These are phyloP conservation scores for Phytophthora pluvialis DNA, from an alignment of 352 stramenopile species.

Conservation along the genomic window DNA sequence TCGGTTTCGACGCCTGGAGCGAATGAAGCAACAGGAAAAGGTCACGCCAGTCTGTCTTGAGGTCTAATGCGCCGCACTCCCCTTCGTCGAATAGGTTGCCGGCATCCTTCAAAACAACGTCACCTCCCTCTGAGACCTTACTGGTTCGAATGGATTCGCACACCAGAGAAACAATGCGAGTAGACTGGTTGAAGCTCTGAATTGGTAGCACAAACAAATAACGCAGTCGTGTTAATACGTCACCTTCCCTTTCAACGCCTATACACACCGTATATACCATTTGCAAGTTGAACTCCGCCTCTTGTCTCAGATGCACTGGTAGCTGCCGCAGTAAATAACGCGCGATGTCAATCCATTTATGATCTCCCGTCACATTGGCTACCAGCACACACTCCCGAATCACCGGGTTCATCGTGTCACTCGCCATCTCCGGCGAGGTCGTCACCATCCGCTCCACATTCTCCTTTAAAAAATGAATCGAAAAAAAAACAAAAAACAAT, in stretches of 20 bases:
- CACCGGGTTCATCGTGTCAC: slow-evolving; percentile 65
- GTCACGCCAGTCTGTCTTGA: slow-evolving; percentile 58
- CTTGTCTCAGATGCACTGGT: slow-evolving; percentile 59
- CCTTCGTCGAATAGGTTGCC: slow-evolving; percentile 14
- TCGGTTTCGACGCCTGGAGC: slow-evolving; percentile 77
- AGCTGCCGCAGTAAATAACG: slow-evolving; percentile 60
- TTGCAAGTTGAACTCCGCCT: slow-evolving; percentile 82
- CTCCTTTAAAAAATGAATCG: slow-evolving; percentile 42
- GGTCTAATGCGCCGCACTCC: slow-evolving; percentile 7
- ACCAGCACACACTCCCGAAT: slow-evolving; percentile 70
- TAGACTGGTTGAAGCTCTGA: slow-evolving; percentile 68
- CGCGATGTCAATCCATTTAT: slow-evolving; percentile 59
- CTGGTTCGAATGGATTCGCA: slow-evolving; percentile 53
- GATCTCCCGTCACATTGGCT: slow-evolving; percentile 46
- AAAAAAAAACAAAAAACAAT: slow-evolving; percentile 6
- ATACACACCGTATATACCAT: slow-evolving; percentile 49
- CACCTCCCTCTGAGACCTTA: slow-evolving; percentile 9
- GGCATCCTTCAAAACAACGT: slow-evolving; percentile 7
- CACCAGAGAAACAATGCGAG: slow-evolving; percentile 50
- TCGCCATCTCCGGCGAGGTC: slow-evolving; percentile 39
- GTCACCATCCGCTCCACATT: slow-evolving; percentile 57
- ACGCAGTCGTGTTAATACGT: not conserved
- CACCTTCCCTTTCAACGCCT: not conserved
- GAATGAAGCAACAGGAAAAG: slow-evolving; percentile 74
- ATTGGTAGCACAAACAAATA: slow-evolving; percentile 2